Base-by-base conservation (phyloP, 192 early-diverging fungal genomes). In the Podila epigama region DNA sequence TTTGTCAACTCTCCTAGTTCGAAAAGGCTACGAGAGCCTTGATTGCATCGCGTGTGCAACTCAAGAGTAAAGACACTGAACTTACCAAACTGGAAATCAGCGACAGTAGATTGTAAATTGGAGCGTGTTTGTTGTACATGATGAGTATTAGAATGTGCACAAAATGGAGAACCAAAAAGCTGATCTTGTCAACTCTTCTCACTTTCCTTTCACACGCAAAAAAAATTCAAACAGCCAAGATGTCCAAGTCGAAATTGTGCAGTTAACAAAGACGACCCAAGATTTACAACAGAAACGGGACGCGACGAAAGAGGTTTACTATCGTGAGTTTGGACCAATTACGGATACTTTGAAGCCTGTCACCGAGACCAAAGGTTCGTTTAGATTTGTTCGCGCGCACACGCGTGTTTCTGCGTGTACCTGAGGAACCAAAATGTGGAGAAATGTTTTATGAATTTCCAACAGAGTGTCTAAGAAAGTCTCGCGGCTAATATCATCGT, bases 271-370 rank as follows among this genome's bases (percentile, higher is more conserved):
- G 22, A 44, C 61, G 20, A 22, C 35, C 10, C 44, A 27, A 12
- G 53, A 32, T 20, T 63, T 57, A 39, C 64, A 75, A 51, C 71
- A 75, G 57, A 64, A 68, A 44, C 67, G 71, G 71, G 67, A 60
- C 36, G 71, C 71, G 8, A 75, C 71, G 20, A 75, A 75, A 33
- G 71, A 75, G 12, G 71, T 75, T 50, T 75, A 66, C 41, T 52
- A 57, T 27, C 71, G 71, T 25, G 71, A 75, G 36, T 75, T 51
- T 58, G 71, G 71, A 1, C 52, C 71, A 27, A 75, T 75, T 40
- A 42, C 42, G 0, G 71, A 51, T 27, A 32, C 33, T 28, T 20
- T 60, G 11, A 39, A 34, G n/a, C 55, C 61, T 4, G 57, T 60
- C 8, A 72, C 54, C 28, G 70, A 65, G 41, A 50, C 25, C 18